These are phyloP conservation scores for Xylariomycetidae sp. DNA, from an alignment of 2,329 filamentous ascomycete genomes.

Conservation along the genomic window DNA sequence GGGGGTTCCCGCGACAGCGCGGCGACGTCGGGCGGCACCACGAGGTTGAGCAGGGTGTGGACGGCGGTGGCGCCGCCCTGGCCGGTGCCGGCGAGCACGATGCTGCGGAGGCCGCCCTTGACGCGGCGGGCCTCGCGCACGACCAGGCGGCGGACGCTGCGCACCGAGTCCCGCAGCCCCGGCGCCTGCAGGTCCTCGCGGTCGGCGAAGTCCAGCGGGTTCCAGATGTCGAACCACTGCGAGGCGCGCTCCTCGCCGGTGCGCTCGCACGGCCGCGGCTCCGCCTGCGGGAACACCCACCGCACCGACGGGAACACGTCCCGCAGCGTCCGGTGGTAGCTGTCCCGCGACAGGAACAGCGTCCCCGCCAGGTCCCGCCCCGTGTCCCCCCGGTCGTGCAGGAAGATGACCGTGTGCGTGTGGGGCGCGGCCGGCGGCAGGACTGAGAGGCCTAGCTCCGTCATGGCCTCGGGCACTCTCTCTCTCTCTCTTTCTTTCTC, in stretches of 20 bases:
- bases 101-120: conserved; percentile 29
- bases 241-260: conserved; percentile 22
- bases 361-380: conserved; percentile 26
- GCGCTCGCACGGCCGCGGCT: conserved; percentile 26
- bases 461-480: neutral
- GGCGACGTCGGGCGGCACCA: neutral
- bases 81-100: conserved; percentile 41
- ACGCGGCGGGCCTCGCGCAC: conserved; percentile 29
- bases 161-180: conserved; percentile 34
- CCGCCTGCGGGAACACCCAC: conserved; percentile 43
- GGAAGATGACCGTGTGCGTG: conserved; percentile 38
- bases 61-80: conserved; percentile 37
- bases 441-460: conserved; percentile 15
- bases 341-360: conserved; percentile 24
- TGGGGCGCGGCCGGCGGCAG: conserved; percentile 9
- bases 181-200: conserved; percentile 35
- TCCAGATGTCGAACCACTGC: conserved; percentile 48
- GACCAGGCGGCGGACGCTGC: conserved; percentile 27
- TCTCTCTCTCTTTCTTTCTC: neutral
- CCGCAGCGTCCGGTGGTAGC: conserved; percentile 23
- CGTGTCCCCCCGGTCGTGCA: conserved; percentile 39
- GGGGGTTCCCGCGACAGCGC: too few species aligned
- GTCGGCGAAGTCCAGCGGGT: conserved; percentile 32
- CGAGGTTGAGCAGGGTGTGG: conserved; percentile 16
- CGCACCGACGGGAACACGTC: conserved; percentile 37